Evolutionary conservation across 805 yeast genomes (phyloP), one percentile per base, ranked within the genome.

Genomic region (Priceomyces castillae): DNA sequence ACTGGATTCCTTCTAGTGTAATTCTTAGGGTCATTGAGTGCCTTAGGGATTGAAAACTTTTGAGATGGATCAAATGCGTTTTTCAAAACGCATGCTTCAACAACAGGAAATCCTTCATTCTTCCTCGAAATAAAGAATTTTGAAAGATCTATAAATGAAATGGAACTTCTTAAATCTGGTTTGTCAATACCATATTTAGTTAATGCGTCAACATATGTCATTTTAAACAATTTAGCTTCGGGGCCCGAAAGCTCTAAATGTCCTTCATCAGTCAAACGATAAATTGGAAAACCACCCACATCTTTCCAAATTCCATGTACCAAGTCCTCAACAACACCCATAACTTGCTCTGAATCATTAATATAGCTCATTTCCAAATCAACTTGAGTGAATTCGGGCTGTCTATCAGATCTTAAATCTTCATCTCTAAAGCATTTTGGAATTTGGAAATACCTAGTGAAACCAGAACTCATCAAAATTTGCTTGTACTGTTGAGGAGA

Each of bases 401-500:
- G 99, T 63, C 99, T 78, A 62, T 94, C 99, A 1, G 88, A 82
- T 46, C 99, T 76, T 44, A 94, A 73, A 65, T 94, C 98, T 62
- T 94, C 99, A 61, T 94, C 99, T 51, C 99, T 75, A 61, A 94
- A 94, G 61, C 99, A 94, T 56, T 80, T 82, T 3, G 99, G 98
- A 31, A 94, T 71, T 65, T 94, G 99, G 63, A 80, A 94, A 63
- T 94, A 94, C 39, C 80, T 74, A 40, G 84, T 76, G 31, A 94
- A 80, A 1, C 99, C 99, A 33, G 96, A 84, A 1, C 97, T 95
- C 90, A 94, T 94, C 26, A 94, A 69, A 33, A 94, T 70, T 64
- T 94, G 99, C 59, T 94, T 94, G 59, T 92, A 94, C 59, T 94
- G 99, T 60, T 94, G 99, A 0, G 99, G 99, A 12, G 97, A 88